phyloP scores from a whole-genome alignment of 1,139 yeast genomes.

The Taphrina sp. region DNA sequence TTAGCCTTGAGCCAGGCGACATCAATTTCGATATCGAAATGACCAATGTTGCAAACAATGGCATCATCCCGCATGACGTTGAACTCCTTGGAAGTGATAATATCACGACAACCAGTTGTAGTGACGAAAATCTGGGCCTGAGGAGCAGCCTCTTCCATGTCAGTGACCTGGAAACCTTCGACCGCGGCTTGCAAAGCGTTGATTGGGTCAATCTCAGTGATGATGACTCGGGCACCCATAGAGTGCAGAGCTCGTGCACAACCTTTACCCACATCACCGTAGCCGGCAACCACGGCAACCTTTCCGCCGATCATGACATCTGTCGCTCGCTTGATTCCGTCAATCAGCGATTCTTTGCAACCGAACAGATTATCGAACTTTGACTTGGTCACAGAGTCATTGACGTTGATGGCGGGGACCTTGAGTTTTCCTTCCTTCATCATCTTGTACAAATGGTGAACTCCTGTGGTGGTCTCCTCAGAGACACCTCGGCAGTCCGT shows the following conservation, averaged over 20 bases:
- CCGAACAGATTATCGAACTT: constrained; percentile 99
- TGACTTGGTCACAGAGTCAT: constrained; percentile 99
- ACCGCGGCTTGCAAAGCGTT: constrained; percentile 99
- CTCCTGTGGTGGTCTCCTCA: constrained; percentile 99
- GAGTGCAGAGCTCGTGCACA: constrained; percentile 99
- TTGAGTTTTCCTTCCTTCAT: constrained; percentile 82
- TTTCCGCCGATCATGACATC: constrained; percentile 99
- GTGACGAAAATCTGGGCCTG: constrained; percentile 98
- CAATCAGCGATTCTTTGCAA: constrained; percentile 97
- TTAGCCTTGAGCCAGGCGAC: constrained; percentile 96
- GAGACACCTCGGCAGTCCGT: constrained; percentile 92
- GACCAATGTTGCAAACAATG: constrained; percentile 99
- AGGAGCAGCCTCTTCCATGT: constrained; percentile 92
- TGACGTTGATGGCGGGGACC: constrained; percentile 99
- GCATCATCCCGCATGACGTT: constrained; percentile 97
- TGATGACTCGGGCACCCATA: constrained; percentile 99
- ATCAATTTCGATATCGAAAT: constrained; percentile 98
- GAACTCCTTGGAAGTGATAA: constrained; percentile 87
- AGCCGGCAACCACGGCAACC: constrained; percentile 98
- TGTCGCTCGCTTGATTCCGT: constrained; percentile 99
- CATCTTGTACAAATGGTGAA: constrained; percentile 98
- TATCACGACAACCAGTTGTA: constrained; percentile 99
- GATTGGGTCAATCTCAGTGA: constrained; percentile 98
- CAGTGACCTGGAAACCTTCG: constrained; percentile 96
- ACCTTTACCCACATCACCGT: constrained; percentile 99